Percentiles rank a stretch among this genome's conserved stretches.
Conservation (phyloP, 78 protist genomes). For the Planoprotostelium fungivorum region DNA sequence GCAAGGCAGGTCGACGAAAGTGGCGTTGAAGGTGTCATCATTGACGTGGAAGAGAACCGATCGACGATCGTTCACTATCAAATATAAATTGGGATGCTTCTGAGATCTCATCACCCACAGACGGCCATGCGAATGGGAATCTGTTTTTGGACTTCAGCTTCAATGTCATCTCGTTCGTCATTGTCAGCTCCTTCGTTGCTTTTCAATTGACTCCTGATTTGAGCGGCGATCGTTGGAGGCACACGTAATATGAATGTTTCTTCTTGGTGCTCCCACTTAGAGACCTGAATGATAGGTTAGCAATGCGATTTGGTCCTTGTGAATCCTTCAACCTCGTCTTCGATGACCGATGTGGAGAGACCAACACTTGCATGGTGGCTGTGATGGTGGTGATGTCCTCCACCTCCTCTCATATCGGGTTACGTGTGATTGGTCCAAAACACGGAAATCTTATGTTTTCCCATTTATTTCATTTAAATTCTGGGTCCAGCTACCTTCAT, state of each 20-base stretch:
- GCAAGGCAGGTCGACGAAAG: slow-evolving; percentile 36
- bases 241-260: not conserved
- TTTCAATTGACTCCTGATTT: not conserved
- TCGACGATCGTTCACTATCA: not conserved
- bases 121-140: not conserved
- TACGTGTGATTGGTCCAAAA: no score
- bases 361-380: no score
- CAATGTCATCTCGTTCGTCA: not conserved
- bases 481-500: no score
- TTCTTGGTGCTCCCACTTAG: not conserved
- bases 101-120: not conserved
- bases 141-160: not conserved
- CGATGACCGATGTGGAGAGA: not conserved
- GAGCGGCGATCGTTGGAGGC: not conserved
- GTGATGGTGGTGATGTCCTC: no score
- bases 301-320: no score
- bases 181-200: not conserved
- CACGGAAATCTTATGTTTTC: no score
- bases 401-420: no score
- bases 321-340: not conserved
- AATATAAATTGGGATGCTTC: not conserved
- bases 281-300: not conserved
- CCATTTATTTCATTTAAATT: no score
- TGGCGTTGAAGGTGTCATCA: slow-evolving; percentile 17
- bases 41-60: slow-evolving; percentile 12